These are phyloP conservation scores for Populus hybrid DNA, from an alignment of 441 rosid species.

Conservation along the genomic window DNA sequence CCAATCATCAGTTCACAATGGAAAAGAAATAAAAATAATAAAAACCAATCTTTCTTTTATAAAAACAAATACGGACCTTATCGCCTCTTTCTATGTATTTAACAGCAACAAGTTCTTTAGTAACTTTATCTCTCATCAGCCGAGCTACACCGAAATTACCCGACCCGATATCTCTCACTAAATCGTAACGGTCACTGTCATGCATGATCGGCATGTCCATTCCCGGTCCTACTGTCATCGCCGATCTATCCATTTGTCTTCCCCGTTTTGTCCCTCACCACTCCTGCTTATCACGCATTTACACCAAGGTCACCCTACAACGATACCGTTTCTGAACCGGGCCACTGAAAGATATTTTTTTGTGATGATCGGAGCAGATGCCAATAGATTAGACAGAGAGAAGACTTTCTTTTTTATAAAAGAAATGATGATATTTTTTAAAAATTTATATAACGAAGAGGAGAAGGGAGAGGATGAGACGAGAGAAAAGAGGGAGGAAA, in stretches of 20 bases:
- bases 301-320: neutral
- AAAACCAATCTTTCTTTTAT: conserved; percentile 29
- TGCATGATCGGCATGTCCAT: conserved; percentile 99
- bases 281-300: neutral
- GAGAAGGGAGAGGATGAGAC: neutral
- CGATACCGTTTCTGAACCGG: neutral
- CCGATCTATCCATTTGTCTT: conserved; percentile 52
- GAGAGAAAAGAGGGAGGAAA: neutral
- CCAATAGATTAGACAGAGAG: neutral
- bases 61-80: conserved; percentile 46
- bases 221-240: conserved; percentile 53
- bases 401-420: neutral
- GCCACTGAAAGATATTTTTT: neutral
- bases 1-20: neutral
- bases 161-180: conserved; percentile 37
- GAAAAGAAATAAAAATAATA: conserved; percentile 7
- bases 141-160: conserved; percentile 77
- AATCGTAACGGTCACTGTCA: conserved; percentile 93
- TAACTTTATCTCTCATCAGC: conserved; percentile 82
- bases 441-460: neutral
- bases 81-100: conserved; percentile 98
- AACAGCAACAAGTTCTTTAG: conserved; percentile 89
- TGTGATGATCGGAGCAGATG: neutral
- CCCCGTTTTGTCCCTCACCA: neutral
- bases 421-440: neutral